Evolutionary conservation across 2,329 filamentous ascomycete genomes (phyloP), one percentile per base, ranked within the genome.

Genomic region (Trichophyton mentagrophytes): DNA sequence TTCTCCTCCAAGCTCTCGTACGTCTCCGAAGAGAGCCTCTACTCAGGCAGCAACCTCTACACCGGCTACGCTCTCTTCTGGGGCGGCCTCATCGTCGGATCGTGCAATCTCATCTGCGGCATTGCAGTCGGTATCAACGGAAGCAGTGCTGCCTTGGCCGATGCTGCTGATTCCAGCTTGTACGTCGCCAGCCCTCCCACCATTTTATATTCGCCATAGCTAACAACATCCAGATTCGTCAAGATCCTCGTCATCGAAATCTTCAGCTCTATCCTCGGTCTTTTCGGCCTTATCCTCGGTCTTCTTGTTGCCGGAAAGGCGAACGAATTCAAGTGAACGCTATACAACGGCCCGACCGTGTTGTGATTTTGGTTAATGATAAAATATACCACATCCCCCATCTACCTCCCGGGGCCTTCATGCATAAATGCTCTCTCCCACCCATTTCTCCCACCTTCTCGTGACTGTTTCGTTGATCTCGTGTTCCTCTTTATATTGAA

Each of bases 241-340:
- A 96, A 96, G 79, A 96, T 99, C 67, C 85, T 99, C 59, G 92
- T 99, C 67, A 95, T 99, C 70, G 95, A 99, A 77, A 99, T 99
- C 73, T 99, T 99, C 80, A 96, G 91, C 73, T 97, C 92, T 46
- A 92, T 99, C 57, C 82, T 99, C 9, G 93, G 95, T 65, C 84
- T 99, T 2, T 99, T 99, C 70, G 95, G 93, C 62, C 82, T 99
- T 65, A 99, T 99, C 70, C 86, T 99, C 67, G 93, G 95, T 53
- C 82, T 99, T 60, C 80, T 99, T 66, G 82, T 97, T 59, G 89
- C 89, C 62, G 82, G 86, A 72, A 95, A 93, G 76, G 90, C 93
- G 27, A 72, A 78, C 25, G 88, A 90, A 65, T 95, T 96, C 64
- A 69, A 72, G 59, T 65, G 61, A 65, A 59, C 57, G 11, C 33